These are phyloP conservation scores for Aureobasidium sp. DNA, from an alignment of 2,329 filamentous ascomycete species.

Conservation along the genomic window DNA sequence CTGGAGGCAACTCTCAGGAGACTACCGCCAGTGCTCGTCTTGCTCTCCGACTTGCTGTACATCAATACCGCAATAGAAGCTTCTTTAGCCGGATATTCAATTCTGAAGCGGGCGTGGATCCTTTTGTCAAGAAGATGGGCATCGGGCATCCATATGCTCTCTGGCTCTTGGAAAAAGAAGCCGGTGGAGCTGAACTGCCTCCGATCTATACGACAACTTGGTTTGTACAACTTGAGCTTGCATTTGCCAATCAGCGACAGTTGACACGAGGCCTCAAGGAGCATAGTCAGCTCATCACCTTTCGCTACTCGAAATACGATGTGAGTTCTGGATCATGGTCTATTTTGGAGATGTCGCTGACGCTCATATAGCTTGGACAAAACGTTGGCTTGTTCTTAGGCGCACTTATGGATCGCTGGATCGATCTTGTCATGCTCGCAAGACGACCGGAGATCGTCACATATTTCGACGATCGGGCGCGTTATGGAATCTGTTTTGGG, in stretches of 20 bases:
- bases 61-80: constrained; percentile 38
- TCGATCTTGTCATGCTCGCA: constrained; percentile 39
- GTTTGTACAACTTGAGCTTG: constrained; percentile 51
- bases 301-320: constrained; percentile 49
- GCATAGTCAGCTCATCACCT: constrained; percentile 51
- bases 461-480: constrained; percentile 30
- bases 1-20: constrained; percentile 33
- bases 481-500: constrained; percentile 46
- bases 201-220: constrained; percentile 49
- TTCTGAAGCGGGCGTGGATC: constrained; percentile 34
- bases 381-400: constrained; percentile 48
- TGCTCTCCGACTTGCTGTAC: constrained; percentile 38
- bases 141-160: constrained; percentile 45
- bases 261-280: constrained; percentile 47
- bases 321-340: background rate
- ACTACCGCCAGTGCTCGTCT: constrained; percentile 43
- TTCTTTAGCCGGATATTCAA: constrained; percentile 14
- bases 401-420: constrained; percentile 49
- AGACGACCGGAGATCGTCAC: constrained; percentile 33
- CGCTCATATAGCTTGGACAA: constrained; percentile 35
- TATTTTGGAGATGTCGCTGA: background rate
- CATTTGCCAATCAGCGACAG: constrained; percentile 44
- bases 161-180: constrained; percentile 40
- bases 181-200: constrained; percentile 45
- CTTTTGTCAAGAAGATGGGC: constrained; percentile 43